phyloP scores from a whole-genome alignment of 75 land plant genomes.

The Larix kaempferi region DNA sequence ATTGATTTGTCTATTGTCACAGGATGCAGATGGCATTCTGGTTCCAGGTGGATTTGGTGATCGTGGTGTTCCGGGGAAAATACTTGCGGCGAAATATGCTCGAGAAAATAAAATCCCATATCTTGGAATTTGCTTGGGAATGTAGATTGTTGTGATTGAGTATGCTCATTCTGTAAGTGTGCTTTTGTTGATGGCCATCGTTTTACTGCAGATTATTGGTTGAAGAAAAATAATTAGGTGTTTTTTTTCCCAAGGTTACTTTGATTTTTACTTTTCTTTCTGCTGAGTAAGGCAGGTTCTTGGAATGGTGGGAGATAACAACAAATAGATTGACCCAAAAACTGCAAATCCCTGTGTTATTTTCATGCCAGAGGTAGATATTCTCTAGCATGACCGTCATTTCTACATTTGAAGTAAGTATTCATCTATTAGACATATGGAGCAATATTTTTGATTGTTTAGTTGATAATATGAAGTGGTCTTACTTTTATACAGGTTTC shows the following conservation, averaged over 20 bases:
- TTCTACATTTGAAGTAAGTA: constrained; percentile 38
- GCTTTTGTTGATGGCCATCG: background rate
- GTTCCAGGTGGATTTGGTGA: constrained; percentile 98
- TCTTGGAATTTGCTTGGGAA: too few relatives aligned
- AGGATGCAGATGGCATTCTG: too few relatives aligned
- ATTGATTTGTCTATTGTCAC: too few relatives aligned
- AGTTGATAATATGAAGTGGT: too few relatives aligned
- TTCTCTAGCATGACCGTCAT: background rate
- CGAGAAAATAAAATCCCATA: too few relatives aligned
- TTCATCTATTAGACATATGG: too few relatives aligned
- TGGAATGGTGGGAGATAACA: constrained; percentile 70
- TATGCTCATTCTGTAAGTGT: constrained; percentile 55
- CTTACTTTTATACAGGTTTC: constrained; percentile 25
- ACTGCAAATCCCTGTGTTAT: constrained; percentile 83
- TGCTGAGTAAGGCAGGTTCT: constrained; percentile 28
- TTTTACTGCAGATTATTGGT: background rate
- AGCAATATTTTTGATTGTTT: too few relatives aligned
- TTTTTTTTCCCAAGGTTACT: background rate
- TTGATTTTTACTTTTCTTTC: background rate
- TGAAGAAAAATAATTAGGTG: background rate
- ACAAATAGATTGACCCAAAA: constrained; percentile 73
- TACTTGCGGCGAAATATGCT: too few relatives aligned
- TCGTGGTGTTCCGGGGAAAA: too few relatives aligned
- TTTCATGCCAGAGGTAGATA: constrained; percentile 84
- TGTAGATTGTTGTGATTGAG: constrained; percentile 94